Conservation (phyloP, 495 filamentous ascomycete genomes). For the Annulohypoxylon moriforme region DNA sequence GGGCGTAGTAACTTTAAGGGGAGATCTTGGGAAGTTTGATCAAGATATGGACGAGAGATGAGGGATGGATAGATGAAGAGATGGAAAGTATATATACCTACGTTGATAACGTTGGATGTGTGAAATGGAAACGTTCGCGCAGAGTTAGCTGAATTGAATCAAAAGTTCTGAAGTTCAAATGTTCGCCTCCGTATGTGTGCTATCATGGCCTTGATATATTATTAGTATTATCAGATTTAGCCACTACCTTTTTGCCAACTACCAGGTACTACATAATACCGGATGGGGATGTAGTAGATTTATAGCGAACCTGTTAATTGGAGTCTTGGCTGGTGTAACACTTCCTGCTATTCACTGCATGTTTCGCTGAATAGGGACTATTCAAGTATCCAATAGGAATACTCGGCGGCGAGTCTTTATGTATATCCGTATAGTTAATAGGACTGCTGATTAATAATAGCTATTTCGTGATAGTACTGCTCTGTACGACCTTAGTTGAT, state of each 20-base stretch:
- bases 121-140: neutral
- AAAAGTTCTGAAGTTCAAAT: conserved; percentile 22
- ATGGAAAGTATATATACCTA: neutral
- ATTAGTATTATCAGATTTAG: too few species aligned
- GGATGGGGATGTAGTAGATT: too few species aligned
- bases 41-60: neutral
- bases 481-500: neutral
- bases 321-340: neutral
- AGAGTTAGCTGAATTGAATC: neutral
- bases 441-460: too few species aligned
- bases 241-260: too few species aligned
- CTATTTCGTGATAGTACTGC: neutral
- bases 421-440: too few species aligned
- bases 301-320: too few species aligned
- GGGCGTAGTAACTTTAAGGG: conserved; percentile 8
- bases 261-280: neutral
- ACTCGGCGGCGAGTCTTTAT: too few species aligned
- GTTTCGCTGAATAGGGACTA: too few species aligned
- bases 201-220: neutral
- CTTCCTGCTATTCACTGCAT: neutral
- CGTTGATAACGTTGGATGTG: neutral
- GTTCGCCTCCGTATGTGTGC: neutral
- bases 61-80: conserved; percentile 12
- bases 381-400: too few species aligned
- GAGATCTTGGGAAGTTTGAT: neutral